These are phyloP conservation scores for Dioscorea alata DNA, from an alignment of 106 monocot species.

Conservation along the genomic window DNA sequence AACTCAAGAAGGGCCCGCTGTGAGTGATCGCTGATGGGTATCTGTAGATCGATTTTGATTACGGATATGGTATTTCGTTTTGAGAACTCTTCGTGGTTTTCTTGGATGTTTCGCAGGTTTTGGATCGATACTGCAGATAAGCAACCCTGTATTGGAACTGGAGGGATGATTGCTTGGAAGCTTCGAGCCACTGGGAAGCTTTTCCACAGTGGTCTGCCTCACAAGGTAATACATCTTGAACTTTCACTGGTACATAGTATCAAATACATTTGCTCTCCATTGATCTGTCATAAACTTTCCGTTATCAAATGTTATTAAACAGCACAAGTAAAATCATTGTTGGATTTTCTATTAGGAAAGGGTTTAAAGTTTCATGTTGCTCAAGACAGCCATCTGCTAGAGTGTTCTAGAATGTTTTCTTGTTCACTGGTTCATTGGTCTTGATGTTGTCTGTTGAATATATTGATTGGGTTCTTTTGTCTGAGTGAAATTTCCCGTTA, in stretches of 20 bases:
- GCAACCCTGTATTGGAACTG: slow-evolving; percentile 96
- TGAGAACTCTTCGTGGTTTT: background rate
- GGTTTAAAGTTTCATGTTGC: too few relatives aligned
- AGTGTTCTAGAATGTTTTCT: too few relatives aligned
- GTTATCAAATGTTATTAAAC: too few relatives aligned
- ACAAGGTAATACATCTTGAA: slow-evolving; percentile 46
- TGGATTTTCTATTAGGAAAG: too few relatives aligned
- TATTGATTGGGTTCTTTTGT: too few relatives aligned
- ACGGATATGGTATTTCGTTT: background rate
- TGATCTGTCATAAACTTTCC: too few relatives aligned
- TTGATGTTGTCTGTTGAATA: too few relatives aligned
- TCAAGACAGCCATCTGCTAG: too few relatives aligned
- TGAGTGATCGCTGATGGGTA: slow-evolving; percentile 19
- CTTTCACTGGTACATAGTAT: background rate
- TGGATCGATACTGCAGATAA: slow-evolving; percentile 99
- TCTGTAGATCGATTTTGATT: background rate
- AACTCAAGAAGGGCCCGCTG: slow-evolving; percentile 76
- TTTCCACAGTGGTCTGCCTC: slow-evolving; percentile 93
- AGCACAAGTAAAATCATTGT: too few relatives aligned
- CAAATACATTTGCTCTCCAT: background rate
- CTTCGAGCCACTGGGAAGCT: slow-evolving; percentile 86
- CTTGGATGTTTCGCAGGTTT: slow-evolving; percentile 38
- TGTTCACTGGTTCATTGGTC: too few relatives aligned
- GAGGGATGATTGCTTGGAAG: slow-evolving; percentile 89
- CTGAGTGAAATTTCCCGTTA: too few relatives aligned